phyloP scores from a whole-genome alignment of 441 rosid genomes.

The Mallotus repandus region DNA sequence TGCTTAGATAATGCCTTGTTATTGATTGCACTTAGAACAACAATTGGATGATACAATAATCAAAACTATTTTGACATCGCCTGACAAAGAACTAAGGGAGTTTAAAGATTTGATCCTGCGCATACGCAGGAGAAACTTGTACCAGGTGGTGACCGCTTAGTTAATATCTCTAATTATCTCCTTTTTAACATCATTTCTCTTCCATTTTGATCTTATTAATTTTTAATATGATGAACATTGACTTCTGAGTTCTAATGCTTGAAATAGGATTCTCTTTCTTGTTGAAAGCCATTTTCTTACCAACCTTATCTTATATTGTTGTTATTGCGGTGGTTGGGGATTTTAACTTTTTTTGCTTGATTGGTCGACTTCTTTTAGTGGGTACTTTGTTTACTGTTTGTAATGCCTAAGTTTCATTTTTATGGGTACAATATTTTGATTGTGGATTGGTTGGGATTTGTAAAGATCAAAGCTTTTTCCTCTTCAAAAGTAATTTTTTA shows the following conservation, averaged over 20 bases:
- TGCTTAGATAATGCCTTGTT: neutral
- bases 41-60: conserved; percentile 88
- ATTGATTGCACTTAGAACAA: conserved; percentile 20
- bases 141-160: conserved; percentile 51
- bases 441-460: neutral
- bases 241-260: no score
- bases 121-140: conserved; percentile 74
- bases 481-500: neutral
- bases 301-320: no score
- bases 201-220: no score
- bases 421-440: neutral
- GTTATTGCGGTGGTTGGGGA: no score
- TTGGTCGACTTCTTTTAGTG: neutral
- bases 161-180: neutral
- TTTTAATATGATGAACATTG: no score
- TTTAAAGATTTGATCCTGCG: conserved; percentile 74
- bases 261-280: no score
- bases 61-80: conserved; percentile 75
- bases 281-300: no score
- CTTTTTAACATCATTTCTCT: neutral
- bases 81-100: conserved; percentile 64
- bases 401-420: neutral
- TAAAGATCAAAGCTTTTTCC: conserved; percentile 17
- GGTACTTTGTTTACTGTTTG: neutral
- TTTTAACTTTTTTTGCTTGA: no score